Percentiles rank a stretch among this genome's conserved stretches.
Evolutionary conservation across 2,329 filamentous ascomycete genomes (phyloP).

Genomic region (Tolypocladium inflatum): DNA sequence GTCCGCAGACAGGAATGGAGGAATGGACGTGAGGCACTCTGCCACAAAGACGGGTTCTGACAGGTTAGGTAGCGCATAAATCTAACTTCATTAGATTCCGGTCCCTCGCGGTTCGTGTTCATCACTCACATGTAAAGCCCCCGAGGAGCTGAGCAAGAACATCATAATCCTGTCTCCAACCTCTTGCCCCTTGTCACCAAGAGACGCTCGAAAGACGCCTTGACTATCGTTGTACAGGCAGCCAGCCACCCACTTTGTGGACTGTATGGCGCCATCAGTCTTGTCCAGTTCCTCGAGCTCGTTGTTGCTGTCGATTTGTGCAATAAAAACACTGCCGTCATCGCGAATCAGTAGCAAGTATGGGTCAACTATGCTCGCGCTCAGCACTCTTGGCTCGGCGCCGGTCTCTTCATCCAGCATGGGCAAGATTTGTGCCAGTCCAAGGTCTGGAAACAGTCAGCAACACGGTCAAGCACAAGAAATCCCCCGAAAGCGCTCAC

Average conservation of each 20-base stretch:
- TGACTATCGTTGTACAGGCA: constrained; percentile 68
- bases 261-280: constrained; percentile 42
- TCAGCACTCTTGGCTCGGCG: constrained; percentile 66
- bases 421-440: constrained; percentile 81
- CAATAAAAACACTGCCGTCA: constrained; percentile 70
- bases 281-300: constrained; percentile 78
- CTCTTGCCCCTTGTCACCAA: constrained; percentile 28
- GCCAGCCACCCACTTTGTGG: constrained; percentile 71
- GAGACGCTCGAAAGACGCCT: constrained; percentile 40
- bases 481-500: constrained; percentile 38
- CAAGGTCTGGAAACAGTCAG: constrained; percentile 54
- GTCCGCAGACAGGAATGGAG: constrained; percentile 64
- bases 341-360: constrained; percentile 78
- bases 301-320: constrained; percentile 65
- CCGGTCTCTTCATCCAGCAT: constrained; percentile 88
- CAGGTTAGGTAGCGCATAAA: constrained; percentile 69
- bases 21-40: constrained; percentile 69
- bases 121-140: constrained; percentile 59
- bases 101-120: no score
- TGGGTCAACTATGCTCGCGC: constrained; percentile 77
- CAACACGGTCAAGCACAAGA: not conserved
- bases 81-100: constrained; percentile 30
- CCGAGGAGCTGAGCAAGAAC: constrained; percentile 69
- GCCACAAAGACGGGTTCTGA: constrained; percentile 62
- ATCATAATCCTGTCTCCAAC: constrained; percentile 49